Conservation (phyloP, 1,139 yeast genomes). For the Lodderomyces metapsilosis region DNA sequence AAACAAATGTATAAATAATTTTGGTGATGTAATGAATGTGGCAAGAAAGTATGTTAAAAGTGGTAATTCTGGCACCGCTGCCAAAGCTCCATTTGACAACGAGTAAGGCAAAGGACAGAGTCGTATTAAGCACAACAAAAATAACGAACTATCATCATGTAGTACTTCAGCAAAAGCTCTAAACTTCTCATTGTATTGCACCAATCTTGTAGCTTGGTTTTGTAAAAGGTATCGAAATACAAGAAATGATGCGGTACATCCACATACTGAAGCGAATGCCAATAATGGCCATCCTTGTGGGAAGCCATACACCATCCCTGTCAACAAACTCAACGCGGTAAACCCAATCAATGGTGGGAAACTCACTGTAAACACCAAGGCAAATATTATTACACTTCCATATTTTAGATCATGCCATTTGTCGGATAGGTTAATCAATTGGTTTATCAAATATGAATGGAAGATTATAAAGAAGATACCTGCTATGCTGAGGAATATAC, state of each 20-base stretch:
- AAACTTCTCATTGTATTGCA: conserved; percentile 60
- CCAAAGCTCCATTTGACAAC: conserved; percentile 86
- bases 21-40: conserved; percentile 75
- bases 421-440: conserved; percentile 47
- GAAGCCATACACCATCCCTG: conserved; percentile 85
- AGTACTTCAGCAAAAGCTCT: conserved; percentile 75
- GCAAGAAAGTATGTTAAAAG: conserved; percentile 66
- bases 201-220: conserved; percentile 49
- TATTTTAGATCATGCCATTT: conserved; percentile 40
- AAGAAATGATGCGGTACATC: conserved; percentile 72
- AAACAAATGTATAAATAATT: conserved; percentile 71
- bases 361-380: conserved; percentile 41
- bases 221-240: conserved; percentile 62
- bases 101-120: conserved; percentile 94
- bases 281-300: conserved; percentile 77
- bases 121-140: conserved; percentile 68
- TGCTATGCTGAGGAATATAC: conserved; percentile 17
- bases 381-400: conserved; percentile 57
- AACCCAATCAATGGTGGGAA: conserved; percentile 93
- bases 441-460: conserved; percentile 45
- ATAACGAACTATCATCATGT: conserved; percentile 59
- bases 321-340: conserved; percentile 61
- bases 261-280: conserved; percentile 66
- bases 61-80: conserved; percentile 75
- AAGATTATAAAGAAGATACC: conserved; percentile 41